Evolutionary conservation across 192 early-diverging fungal species (phyloP).

Genomic region (Linnemannia zychae): DNA sequence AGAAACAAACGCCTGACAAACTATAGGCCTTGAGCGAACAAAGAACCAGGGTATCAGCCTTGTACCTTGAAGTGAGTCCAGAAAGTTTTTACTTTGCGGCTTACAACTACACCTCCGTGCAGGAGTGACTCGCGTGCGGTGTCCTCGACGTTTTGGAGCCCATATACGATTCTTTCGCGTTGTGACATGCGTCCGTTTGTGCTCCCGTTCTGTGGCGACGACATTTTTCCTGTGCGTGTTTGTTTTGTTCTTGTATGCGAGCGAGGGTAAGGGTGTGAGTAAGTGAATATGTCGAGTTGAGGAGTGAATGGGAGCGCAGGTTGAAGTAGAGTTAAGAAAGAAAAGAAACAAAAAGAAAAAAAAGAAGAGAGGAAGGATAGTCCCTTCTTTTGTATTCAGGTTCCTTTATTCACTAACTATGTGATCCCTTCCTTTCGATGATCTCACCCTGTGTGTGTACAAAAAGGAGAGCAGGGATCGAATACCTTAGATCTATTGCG

Average conservation of each 20-base stretch:
- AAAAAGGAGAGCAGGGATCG: background rate
- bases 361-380: background rate
- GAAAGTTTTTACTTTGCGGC: slow-evolving; percentile 21
- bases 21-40: background rate
- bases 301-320: background rate
- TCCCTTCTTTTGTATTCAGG: background rate
- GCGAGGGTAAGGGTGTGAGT: too few relatives aligned
- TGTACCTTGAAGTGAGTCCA: slow-evolving; percentile 41
- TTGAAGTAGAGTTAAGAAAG: background rate
- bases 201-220: background rate
- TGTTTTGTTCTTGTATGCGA: background rate
- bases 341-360: background rate
- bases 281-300: too few relatives aligned
- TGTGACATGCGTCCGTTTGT: slow-evolving; percentile 15
- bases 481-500: too few relatives aligned
- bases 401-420: background rate
- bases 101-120: slow-evolving; percentile 27
- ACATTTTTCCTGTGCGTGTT: background rate
- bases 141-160: slow-evolving; percentile 39
- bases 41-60: background rate
- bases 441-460: background rate
- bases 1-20: background rate
- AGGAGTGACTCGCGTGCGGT: slow-evolving; percentile 27
- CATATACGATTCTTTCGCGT: slow-evolving; percentile 31
- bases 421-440: background rate